phyloP scores from a whole-genome alignment of 805 yeast genomes.

The Trichomonascus vanleenenianus region DNA sequence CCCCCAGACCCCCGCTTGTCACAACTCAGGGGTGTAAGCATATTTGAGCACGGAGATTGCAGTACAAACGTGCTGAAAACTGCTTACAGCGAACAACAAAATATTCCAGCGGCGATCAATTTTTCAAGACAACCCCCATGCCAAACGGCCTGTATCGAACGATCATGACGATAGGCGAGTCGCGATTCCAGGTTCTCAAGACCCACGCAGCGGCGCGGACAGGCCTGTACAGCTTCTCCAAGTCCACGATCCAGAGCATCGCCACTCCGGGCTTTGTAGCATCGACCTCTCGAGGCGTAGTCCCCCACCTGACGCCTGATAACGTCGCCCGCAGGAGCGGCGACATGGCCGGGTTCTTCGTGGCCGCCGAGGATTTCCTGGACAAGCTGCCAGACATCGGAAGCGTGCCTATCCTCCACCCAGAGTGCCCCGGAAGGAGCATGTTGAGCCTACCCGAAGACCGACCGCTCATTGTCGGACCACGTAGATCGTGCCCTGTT shows the following conservation, averaged over 20 bases:
- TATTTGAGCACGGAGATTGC: no score
- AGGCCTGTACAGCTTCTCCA: slow-evolving; percentile 16
- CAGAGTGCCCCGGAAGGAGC: slow-evolving; percentile 11
- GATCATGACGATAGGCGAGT: slow-evolving; percentile 2
- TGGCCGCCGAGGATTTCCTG: slow-evolving; percentile 33
- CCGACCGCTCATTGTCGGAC: slow-evolving; percentile 22
- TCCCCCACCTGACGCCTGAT: slow-evolving; percentile 39
- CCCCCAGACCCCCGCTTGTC: no score
- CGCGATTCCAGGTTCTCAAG: slow-evolving; percentile 15
- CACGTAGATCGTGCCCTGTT: slow-evolving; percentile 27
- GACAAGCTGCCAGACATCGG: slow-evolving; percentile 21
- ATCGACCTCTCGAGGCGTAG: slow-evolving; percentile 33
- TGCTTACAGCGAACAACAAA: no score
- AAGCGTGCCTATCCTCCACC: slow-evolving; percentile 8
- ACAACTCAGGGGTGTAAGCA: no score
- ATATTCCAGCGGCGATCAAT: no score
- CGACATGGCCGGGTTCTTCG: slow-evolving; percentile 20
- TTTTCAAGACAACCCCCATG: no score
- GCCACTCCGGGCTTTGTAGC: slow-evolving; percentile 28
- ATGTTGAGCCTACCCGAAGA: slow-evolving; percentile 24
- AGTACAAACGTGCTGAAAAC: no score
- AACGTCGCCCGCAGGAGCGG: slow-evolving; percentile 18
- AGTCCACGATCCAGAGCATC: slow-evolving; percentile 10
- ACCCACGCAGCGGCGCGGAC: slow-evolving; percentile 19
- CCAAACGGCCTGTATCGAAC: no score